These are phyloP conservation scores for Fremontodendron californicum DNA, from an alignment of 345 rosid genomes.

Conservation along the genomic window DNA sequence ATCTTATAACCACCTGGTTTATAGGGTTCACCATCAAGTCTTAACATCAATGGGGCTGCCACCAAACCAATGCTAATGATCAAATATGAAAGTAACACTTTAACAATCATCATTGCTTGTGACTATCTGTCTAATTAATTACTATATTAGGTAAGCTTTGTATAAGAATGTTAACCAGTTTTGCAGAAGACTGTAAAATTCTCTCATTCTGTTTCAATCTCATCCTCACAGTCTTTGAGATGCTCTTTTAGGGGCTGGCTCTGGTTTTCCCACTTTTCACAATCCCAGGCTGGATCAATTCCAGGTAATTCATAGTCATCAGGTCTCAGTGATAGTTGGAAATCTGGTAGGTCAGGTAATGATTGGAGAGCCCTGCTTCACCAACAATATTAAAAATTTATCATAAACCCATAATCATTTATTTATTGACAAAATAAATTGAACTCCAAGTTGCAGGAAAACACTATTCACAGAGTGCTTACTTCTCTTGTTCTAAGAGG, in stretches of 20 bases:
- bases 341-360: constrained; percentile 82
- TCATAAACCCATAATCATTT: neutral
- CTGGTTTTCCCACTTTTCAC: constrained; percentile 48
- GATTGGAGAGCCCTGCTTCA: constrained; percentile 61
- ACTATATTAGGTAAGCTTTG: neutral
- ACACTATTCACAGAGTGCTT: constrained; percentile 20
- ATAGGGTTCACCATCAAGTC: neutral
- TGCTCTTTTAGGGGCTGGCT: constrained; percentile 59
- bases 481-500: constrained; percentile 90
- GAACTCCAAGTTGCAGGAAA: neutral
- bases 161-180: no score
- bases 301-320: constrained; percentile 68
- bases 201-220: constrained; percentile 31
- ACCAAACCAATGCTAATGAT: neutral
- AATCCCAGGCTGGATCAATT: constrained; percentile 49
- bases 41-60: neutral
- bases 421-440: neutral
- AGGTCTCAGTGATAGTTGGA: constrained; percentile 77
- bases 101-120: neutral
- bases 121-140: no score
- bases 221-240: constrained; percentile 53
- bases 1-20: neutral
- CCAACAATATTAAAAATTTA: neutral
- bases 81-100: neutral
- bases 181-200: neutral